These are phyloP conservation scores for Pythium biforme DNA, from an alignment of 352 stramenopile genomes.

Conservation along the genomic window DNA sequence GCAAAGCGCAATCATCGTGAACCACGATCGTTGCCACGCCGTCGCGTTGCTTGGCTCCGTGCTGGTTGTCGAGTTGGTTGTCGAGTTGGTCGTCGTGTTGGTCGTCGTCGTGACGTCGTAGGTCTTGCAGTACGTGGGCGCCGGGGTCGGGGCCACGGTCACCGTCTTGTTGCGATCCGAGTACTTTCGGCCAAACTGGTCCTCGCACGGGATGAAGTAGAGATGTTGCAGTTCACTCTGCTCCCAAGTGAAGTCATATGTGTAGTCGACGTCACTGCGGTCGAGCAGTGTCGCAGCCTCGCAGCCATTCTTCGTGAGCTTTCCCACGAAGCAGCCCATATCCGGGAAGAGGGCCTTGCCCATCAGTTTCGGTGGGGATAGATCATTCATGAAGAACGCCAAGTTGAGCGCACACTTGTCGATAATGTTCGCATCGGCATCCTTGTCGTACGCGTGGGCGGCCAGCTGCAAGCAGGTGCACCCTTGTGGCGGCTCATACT, in stretches of 20 bases:
- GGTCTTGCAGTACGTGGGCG: conserved; percentile 1
- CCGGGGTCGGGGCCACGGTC: neutral
- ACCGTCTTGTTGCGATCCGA: conserved; percentile 2
- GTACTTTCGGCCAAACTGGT: conserved; percentile 16
- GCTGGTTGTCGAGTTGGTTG: neutral
- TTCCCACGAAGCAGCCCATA: conserved; percentile 15
- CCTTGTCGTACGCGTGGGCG: conserved; percentile 2
- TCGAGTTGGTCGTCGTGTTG: conserved; percentile 7
- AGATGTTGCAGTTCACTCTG: conserved; percentile 11
- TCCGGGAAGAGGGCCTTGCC: conserved; percentile 9
- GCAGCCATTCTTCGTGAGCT: too few species aligned
- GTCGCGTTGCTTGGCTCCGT: too few species aligned
- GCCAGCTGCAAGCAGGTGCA: too few species aligned
- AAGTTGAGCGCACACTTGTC: conserved; percentile 14
- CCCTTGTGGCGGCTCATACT: conserved; percentile 3
- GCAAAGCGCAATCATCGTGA: too few species aligned
- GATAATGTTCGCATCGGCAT: conserved; percentile 7
- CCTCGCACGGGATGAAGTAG: conserved; percentile 16
- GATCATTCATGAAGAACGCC: conserved; percentile 8
- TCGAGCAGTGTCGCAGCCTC: too few species aligned
- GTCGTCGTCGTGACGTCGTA: neutral
- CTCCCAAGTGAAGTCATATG: neutral
- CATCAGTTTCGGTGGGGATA: neutral
- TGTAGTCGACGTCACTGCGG: too few species aligned
- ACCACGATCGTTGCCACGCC: too few species aligned